Percentiles rank a stretch among this genome's conserved stretches.
Evolutionary conservation across 352 stramenopile genomes (phyloP).

Genomic region (Globisporangium iwayamae): DNA sequence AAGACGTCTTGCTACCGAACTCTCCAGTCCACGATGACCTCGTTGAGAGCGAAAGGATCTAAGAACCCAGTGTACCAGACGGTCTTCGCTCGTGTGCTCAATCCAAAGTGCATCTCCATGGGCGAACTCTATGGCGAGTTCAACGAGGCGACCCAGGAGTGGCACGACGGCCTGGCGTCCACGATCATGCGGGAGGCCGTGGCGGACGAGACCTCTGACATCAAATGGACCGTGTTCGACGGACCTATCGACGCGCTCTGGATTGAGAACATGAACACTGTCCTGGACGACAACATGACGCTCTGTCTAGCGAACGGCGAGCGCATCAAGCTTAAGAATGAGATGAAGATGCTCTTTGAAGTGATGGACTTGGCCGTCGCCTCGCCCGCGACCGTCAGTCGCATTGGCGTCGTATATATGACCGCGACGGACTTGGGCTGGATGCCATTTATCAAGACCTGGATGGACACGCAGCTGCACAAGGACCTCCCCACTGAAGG

Average conservation of each 20-base stretch:
- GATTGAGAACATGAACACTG: conserved; percentile 97
- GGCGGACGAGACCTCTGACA: conserved; percentile 52
- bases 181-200: conserved; percentile 81
- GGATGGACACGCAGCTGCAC: conserved; percentile 69
- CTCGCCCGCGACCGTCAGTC: conserved; percentile 87
- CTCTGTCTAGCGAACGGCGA: conserved; percentile 93
- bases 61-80: conserved; percentile 82
- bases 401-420: conserved; percentile 78
- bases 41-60: conserved; percentile 49
- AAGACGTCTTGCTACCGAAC: conserved; percentile 90
- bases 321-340: conserved; percentile 81
- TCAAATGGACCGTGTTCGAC: conserved; percentile 92
- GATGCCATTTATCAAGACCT: conserved; percentile 89
- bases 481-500: conserved; percentile 35
- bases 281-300: conserved; percentile 95
- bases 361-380: conserved; percentile 91
- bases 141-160: conserved; percentile 88
- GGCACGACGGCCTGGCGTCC: conserved; percentile 79
- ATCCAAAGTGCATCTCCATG: conserved; percentile 87
- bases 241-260: conserved; percentile 93
- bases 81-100: conserved; percentile 67
- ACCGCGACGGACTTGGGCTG: conserved; percentile 85
- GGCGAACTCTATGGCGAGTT: conserved; percentile 86
- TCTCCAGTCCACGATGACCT: conserved; percentile 84
- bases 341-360: conserved; percentile 95